Base-by-base conservation (phyloP, 805 yeast species). In the Pichia phayaonensis region DNA sequence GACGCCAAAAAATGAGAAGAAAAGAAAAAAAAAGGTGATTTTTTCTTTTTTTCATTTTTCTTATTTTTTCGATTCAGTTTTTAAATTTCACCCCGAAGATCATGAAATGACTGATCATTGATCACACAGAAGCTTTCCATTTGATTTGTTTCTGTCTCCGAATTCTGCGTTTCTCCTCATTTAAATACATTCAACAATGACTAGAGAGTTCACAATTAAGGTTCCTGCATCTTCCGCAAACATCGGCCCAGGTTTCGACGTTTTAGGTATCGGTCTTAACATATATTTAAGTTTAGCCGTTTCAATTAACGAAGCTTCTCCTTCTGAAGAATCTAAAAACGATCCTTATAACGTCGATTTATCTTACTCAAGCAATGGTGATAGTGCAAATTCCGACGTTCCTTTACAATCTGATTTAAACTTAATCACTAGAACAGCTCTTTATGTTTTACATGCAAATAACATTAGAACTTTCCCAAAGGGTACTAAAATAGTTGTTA, bases 171-270 rank as follows among this genome's bases (percentile, higher is more conserved):
- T 34, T 11, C 10, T 20, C 18, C 38, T 16, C 20, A 34, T n/a
- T 15, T 4, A 34, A 34, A 16, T 11, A 2, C 8, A n/a, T 20
- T 20, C 38, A 4, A 53, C 44, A n/a, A 76, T 72, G 80, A 56
- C 67, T 50, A 74, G 80, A 53, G 71, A 74, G 49, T 84, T 84
- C 67, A 67, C 65, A 42, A 77, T 88, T 58, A 80, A 79, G 49
- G 94, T 92, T 18, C 99, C 99, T 4, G 97, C 98, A 8, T 90
- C 98, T 6, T 86, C 96, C 46, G 99, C 99, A 61, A 94, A 94
- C 62, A 92, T 94, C 47, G 99, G 99, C 10, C 99, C 99, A 11
- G 99, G 99, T 1, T 94, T 92, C 63, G 99, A 94, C 68, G 99
- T 94, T 8, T 72, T 94, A 47, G 99, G 99, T 23, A 84, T 94